A percentile compares a stretch with the other conserved stretches of the same genome.
These are phyloP conservation scores for Vitis rotundifolia DNA, from an alignment of 164 flowering plant species.

Conservation along the genomic window DNA sequence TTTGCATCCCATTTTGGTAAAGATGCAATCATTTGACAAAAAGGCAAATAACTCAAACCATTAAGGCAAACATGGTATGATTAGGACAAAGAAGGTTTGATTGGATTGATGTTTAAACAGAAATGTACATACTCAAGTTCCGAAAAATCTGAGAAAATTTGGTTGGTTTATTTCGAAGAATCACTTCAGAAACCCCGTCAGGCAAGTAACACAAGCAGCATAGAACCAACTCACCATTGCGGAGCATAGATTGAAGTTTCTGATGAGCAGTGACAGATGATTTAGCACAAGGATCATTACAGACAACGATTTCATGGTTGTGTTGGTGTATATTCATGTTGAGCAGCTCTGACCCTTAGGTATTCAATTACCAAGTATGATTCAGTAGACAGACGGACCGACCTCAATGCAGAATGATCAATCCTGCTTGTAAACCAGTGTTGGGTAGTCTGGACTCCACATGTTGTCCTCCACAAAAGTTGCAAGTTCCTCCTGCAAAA, in stretches of 20 bases:
- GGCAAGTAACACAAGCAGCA: no score
- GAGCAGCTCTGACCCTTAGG: neutral
- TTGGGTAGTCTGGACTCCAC: conserved; percentile 92
- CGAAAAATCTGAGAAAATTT: no score
- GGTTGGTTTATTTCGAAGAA: no score
- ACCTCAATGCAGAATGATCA: conserved; percentile 20
- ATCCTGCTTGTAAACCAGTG: conserved; percentile 70
- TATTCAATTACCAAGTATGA: neutral
- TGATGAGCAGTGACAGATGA: neutral
- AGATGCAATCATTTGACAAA: no score
- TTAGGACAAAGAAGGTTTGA: no score
- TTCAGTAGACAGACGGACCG: neutral
- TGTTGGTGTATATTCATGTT: neutral
- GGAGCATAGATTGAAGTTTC: neutral
- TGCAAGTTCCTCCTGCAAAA: conserved; percentile 65
- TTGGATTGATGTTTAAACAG: no score
- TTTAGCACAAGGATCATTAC: neutral
- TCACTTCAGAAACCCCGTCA: no score
- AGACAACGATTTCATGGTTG: neutral
- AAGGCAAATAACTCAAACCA: no score
- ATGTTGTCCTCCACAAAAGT: conserved; percentile 71
- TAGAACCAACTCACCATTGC: no score
- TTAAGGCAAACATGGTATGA: no score
- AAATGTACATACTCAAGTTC: no score
- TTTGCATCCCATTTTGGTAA: no score